Conservation (phyloP, 2,329 filamentous ascomycete genomes). For the Sporothrix brunneoviolacea region DNA sequence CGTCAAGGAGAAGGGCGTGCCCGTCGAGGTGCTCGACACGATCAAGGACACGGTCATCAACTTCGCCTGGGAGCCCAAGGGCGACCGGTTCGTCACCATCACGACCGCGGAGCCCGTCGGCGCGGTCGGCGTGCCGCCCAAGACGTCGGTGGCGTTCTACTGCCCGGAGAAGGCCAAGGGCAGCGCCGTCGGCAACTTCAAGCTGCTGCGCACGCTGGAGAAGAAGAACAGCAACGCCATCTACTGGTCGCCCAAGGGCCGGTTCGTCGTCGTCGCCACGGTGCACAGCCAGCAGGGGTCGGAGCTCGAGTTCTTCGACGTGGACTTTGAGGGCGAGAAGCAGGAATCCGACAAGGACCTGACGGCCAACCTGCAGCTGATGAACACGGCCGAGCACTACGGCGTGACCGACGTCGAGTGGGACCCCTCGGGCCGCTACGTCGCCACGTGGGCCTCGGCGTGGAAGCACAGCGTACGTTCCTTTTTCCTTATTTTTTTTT, state of each 20-base stretch:
- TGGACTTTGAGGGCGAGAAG: constrained; percentile 97
- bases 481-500: not conserved
- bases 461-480: constrained; percentile 95
- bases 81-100: constrained; percentile 94
- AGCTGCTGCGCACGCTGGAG: constrained; percentile 87
- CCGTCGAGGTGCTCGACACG: constrained; percentile 93
- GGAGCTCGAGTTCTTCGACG: constrained; percentile 94
- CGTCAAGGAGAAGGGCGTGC: constrained; percentile 92
- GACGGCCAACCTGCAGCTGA: constrained; percentile 87
- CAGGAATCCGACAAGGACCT: constrained; percentile 88
- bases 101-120: constrained; percentile 79
- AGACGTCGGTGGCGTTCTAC: constrained; percentile 94
- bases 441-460: constrained; percentile 84
- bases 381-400: constrained; percentile 93
- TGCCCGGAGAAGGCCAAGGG: constrained; percentile 92
- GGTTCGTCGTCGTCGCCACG: constrained; percentile 91
- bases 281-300: constrained; percentile 89
- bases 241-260: constrained; percentile 95
- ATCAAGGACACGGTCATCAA: constrained; percentile 99
- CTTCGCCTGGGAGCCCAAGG: constrained; percentile 98
- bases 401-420: constrained; percentile 96
- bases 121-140: constrained; percentile 76
- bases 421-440: constrained; percentile 93
- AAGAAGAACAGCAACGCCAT: constrained; percentile 99
- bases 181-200: constrained; percentile 79